Evolutionary conservation across 2,329 filamentous ascomycete genomes (phyloP), one percentile per base, ranked within the genome.

Genomic region (Aspergillus sp.): DNA sequence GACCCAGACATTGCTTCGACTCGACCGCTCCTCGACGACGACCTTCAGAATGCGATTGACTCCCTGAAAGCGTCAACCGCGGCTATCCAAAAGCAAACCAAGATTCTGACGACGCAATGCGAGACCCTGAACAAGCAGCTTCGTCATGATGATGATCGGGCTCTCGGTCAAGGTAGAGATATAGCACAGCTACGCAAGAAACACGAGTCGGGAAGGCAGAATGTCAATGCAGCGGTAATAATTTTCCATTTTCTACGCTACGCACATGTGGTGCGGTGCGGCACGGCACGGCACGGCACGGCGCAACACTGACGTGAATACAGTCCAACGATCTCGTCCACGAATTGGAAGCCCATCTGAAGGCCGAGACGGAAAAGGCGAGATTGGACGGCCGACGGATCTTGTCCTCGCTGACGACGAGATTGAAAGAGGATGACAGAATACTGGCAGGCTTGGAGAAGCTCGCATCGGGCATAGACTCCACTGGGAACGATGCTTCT

Each of bases 21-120:
- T 10, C 61, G 65, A 52, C 65, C 67, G n/a, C 53, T 71, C 44
- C 55, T 66, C 4, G 68, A 71, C 43, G 58, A 62, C 26, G 67
- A 71, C 41, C 60, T 71, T 39, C 63, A 53, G 44, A 54, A 42
- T 43, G 60, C 67, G 29, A 69, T 68, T 42, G 53, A 61, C 41
- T 58, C 56, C 7, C 55, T 71, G 32, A 61, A 66, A 43, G 53
- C 57, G n/a, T 69, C 67, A 6, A 71, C 68, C 1, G 56, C 55
- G 6, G 57, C 57, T 4, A 62, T 66, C 35, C 54, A 63, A 29
- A 61, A 56, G 51, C 67, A 69, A 44, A 63, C 60, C 0, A 52
- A 63, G 34, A 57, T 57, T 2, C 43, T 71, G 4, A 59, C 52
- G 9, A 46, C 50, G 1, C 68, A 69, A 55, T 62, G 56, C 42